Evolutionary conservation across 257 asterid species (phyloP).

Genomic region (Nicotiana paniculata): DNA sequence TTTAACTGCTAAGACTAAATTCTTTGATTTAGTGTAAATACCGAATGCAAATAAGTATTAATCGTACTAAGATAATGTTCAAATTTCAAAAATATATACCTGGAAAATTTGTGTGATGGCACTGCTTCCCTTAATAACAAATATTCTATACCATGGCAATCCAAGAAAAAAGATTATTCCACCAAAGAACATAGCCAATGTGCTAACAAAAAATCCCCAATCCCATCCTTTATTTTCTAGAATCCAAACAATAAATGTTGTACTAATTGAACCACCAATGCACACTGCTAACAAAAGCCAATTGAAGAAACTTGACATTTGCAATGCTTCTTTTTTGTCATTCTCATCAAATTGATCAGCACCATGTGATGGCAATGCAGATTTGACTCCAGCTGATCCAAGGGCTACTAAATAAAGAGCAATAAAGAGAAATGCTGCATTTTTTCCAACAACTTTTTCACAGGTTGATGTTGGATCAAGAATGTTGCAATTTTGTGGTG

Average conservation of each 20-base stretch:
- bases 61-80: neutral
- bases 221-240: constrained; percentile 80
- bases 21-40: too few species aligned
- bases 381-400: constrained; percentile 56
- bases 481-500: constrained; percentile 43
- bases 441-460: constrained; percentile 34
- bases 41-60: too few species aligned
- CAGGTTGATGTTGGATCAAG: constrained; percentile 37
- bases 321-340: constrained; percentile 44
- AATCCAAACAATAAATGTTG: constrained; percentile 60
- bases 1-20: too few species aligned
- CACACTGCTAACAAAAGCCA: constrained; percentile 52
- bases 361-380: constrained; percentile 72
- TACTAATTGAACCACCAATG: constrained; percentile 49
- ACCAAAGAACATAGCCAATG: constrained; percentile 47
- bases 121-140: constrained; percentile 52
- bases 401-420: constrained; percentile 48
- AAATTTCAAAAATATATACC: constrained; percentile 20
- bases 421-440: constrained; percentile 38
- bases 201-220: constrained; percentile 42
- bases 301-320: constrained; percentile 61
- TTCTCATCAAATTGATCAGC: constrained; percentile 74
- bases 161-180: constrained; percentile 35
- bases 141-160: constrained; percentile 48
- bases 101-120: constrained; percentile 51